Conservation (phyloP, 371 early-diverging fungal species). For the Mortierella sp. region DNA sequence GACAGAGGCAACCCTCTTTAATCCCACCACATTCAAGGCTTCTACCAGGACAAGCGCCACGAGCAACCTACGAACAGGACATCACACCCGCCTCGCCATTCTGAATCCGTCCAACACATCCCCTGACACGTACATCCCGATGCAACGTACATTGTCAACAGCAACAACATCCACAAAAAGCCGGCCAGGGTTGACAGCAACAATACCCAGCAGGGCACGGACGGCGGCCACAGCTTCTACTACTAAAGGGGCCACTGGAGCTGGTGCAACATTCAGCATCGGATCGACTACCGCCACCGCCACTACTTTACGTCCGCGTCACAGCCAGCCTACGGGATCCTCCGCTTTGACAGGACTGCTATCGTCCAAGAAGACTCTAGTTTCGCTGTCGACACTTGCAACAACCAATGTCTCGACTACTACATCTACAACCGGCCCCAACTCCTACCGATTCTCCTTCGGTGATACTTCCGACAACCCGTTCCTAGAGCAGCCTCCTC, state of each 20-base stretch:
- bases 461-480: neutral
- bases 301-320: neutral
- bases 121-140: neutral
- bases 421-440: neutral
- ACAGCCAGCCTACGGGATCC: neutral
- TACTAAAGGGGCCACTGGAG: neutral
- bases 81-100: neutral
- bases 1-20: neutral
- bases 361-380: neutral
- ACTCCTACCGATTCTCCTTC: neutral
- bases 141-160: neutral
- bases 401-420: neutral
- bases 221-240: neutral
- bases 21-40: neutral
- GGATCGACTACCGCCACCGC: neutral
- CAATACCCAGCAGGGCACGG: neutral
- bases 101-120: neutral
- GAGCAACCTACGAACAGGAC: neutral
- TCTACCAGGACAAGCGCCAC: neutral
- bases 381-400: neutral
- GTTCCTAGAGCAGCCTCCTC: constrained; percentile 2
- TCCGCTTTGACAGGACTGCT: neutral
- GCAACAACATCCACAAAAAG: neutral
- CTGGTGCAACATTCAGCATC: neutral
- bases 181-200: neutral